Evolutionary conservation across 495 filamentous ascomycete genomes (phyloP), one percentile per base, ranked within the genome.

Genomic region (Extremus antarcticus): DNA sequence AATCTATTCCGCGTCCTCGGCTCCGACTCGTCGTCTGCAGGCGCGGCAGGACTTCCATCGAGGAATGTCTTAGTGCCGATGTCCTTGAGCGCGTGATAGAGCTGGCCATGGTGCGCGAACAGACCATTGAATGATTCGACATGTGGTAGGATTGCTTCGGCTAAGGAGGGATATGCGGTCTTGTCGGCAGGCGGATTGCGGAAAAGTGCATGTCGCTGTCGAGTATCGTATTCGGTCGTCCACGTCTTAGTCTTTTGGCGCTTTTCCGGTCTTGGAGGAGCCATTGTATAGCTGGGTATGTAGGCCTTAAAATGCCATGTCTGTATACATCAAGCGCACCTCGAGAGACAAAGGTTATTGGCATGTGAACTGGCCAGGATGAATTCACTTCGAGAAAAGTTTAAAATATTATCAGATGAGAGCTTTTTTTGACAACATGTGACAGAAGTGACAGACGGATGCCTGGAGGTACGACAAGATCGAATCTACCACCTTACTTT

Each of bases 81-180:
- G 64, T 98, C 92, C 64, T 78, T 79, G 51, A 96, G 62, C 13
- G 78, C 88, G 21, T 83, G 80, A 49, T 87, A 83, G 43, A 98
- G 70, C 22, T 94, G 76, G 43, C 83, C 80, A 43, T 76, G 71
- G 59, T 71, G 73, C 15, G 82, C 82, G 63, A 95, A 89, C 39
- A 95, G 73, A n/a, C 86, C 84, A 74, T 98, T 94, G 81, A 96
- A 97, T 9, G 92, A 91, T 58, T 95, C 82, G 65, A 95, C 82
- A 68, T 98, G 92, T 29, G 92, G 92, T 55, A 83, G 76, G 56
- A 95, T 81, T 1, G 91, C 87, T 40, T 78, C 80, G 47, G 87
- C 83, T 45, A 98, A 77, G 13, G 86, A 78, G 2, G 92, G 92
- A 66, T 92, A 97, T 50, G 92, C 88, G 15, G 89, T 85, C 47